Conservation (phyloP, 441 rosid species). For the Erodium texanum region DNA sequence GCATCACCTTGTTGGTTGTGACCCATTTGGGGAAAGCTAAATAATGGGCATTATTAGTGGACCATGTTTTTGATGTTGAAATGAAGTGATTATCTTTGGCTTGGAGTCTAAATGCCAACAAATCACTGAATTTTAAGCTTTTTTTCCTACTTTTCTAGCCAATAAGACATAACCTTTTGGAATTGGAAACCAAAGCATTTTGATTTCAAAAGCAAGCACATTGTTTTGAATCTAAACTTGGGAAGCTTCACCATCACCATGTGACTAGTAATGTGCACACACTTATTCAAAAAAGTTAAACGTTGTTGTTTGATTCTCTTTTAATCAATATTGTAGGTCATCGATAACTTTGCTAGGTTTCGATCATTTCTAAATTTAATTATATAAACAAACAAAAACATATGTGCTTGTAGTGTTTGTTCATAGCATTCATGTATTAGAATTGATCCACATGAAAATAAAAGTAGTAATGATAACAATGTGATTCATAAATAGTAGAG, state of each 20-base stretch:
- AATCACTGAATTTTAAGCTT: neutral
- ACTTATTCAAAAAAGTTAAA: neutral
- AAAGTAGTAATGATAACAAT: too few species aligned
- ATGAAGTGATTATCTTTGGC: neutral
- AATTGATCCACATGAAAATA: too few species aligned
- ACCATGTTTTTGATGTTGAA: constrained; percentile 4
- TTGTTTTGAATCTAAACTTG: neutral
- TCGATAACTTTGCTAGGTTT: neutral
- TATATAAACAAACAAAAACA: too few species aligned
- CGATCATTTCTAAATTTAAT: neutral
- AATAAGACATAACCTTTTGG: neutral
- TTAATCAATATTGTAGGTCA: neutral
- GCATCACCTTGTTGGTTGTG: neutral
- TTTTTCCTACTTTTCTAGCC: neutral
- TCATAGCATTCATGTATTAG: too few species aligned
- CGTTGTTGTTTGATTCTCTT: neutral
- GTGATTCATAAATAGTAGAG: neutral
- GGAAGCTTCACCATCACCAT: neutral
- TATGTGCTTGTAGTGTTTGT: too few species aligned
- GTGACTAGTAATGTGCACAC: neutral
- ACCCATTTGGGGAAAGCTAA: neutral
- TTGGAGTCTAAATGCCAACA: neutral
- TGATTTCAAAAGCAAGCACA: neutral
- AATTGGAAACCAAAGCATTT: neutral
- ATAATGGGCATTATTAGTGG: neutral